Evolutionary conservation across 2,329 filamentous ascomycete species (phyloP), one percentile per base, ranked within the genome.

Genomic region (Colletotrichum sansevieriae): DNA sequence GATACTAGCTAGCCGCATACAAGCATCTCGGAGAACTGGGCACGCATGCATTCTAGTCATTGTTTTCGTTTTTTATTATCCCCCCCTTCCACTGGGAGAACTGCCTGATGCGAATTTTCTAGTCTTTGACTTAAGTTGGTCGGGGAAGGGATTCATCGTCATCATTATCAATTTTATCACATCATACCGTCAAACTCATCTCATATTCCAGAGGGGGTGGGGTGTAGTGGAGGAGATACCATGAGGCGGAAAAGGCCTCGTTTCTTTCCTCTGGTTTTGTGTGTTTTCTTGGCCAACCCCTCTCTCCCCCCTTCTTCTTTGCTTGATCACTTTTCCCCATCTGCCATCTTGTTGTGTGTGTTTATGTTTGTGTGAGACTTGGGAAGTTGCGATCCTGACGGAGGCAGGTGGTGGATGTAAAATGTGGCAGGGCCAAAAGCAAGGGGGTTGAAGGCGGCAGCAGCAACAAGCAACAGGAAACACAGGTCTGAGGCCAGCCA

Each of bases 221-320:
- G 46, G 39, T 46, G n/a, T 56, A 46, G 65, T 18, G 68, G 68
- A 68, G 68, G 68, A 70, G 59, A 70, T 68, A 70, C 68, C 68
- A 70, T 33, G 51, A 57, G 61, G 56, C 29, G 20, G 41, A 29
- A 47, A 18, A 25, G 22, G 12, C 56, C n/a, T 33, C 59, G 9
- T 59, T 15, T 29, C 35, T 29, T 33, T 43, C 29, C 29, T 29
- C 29, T 29, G 29, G 29, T 29, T 49, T 22, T 44, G 29, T 43
- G 13, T 55, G 22, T 52, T 52, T 33, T 20, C 33, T 52, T 37
- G 5, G 22, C 3, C 22, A 3, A 3, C 22, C 25, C 25, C 25
- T 4, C 25, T 4, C 25, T 25, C 25, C 15, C 18, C 15, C 0
- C 12, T 18, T 18, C 18, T 18, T 18, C 18, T 18, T 1, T 51